Conservation (phyloP, 805 yeast species). For the Candida suzukii region DNA sequence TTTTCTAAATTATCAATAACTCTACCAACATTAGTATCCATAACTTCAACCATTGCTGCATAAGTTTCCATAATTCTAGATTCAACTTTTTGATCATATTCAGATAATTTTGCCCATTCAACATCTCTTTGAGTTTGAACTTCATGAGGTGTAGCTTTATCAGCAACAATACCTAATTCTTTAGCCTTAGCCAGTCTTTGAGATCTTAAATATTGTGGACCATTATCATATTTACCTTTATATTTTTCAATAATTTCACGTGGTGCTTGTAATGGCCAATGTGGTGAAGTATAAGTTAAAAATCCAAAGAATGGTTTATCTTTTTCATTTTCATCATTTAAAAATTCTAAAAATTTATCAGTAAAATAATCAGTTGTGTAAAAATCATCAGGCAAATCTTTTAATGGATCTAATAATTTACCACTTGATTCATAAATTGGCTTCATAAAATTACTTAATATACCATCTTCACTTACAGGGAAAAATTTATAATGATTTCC, state of each 20-base stretch:
- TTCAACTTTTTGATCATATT: slow-evolving; percentile 29
- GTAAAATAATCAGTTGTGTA: slow-evolving; percentile 41
- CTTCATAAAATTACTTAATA: slow-evolving; percentile 26
- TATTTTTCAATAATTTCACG: slow-evolving; percentile 38
- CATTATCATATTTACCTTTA: slow-evolving; percentile 38
- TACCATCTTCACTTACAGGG: slow-evolving; percentile 26
- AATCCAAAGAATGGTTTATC: slow-evolving; percentile 49
- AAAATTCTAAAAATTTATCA: slow-evolving; percentile 32
- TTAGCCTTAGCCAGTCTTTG: slow-evolving; percentile 32
- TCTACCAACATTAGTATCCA: slow-evolving; percentile 47
- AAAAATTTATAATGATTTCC: slow-evolving; percentile 49
- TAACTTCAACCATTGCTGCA: slow-evolving; percentile 57
- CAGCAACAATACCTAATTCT: slow-evolving; percentile 39
- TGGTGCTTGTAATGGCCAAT: slow-evolving; percentile 63
- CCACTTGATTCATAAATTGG: slow-evolving; percentile 35
- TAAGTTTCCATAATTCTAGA: slow-evolving; percentile 45
- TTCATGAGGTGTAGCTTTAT: slow-evolving; percentile 36
- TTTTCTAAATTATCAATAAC: slow-evolving; percentile 34
- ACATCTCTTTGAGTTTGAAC: slow-evolving; percentile 34
- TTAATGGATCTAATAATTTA: slow-evolving; percentile 26
- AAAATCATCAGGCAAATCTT: slow-evolving; percentile 36
- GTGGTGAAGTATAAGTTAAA: slow-evolving; percentile 58
- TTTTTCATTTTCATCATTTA: slow-evolving; percentile 23
- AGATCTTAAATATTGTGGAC: slow-evolving; percentile 37
- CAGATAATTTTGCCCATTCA: slow-evolving; percentile 36